Evolutionary conservation across 83 land plant species (phyloP).

Genomic region (Picea engelmannii): DNA sequence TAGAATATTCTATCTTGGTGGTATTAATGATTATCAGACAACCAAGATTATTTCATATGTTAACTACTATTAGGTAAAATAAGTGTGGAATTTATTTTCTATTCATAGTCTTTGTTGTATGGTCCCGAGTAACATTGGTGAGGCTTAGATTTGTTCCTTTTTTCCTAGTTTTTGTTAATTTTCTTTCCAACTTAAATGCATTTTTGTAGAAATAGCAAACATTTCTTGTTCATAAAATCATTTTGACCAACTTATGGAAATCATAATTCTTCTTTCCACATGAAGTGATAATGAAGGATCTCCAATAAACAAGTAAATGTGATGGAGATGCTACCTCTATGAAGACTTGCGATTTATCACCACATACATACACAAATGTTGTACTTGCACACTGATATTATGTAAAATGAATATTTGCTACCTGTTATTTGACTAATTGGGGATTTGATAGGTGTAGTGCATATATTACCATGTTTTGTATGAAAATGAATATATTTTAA

Average conservation of each 20-base stretch:
- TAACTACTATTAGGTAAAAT: neutral
- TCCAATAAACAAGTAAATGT: neutral
- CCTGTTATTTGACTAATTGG: too few species aligned
- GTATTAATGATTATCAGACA: constrained; percentile 39
- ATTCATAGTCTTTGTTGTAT: neutral
- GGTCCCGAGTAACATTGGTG: too few species aligned
- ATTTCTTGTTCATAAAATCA: neutral
- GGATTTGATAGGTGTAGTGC: too few species aligned
- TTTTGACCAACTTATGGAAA: neutral
- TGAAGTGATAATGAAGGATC: neutral
- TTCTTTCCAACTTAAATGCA: neutral
- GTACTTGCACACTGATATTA: neutral
- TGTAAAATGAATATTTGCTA: too few species aligned
- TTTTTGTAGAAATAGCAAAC: neutral
- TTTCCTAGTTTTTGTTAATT: neutral
- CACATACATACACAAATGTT: neutral
- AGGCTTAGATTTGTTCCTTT: too few species aligned
- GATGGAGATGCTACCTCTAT: neutral
- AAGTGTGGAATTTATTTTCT: neutral
- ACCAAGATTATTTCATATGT: constrained; percentile 48
- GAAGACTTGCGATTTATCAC: neutral
- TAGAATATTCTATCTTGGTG: too few species aligned
- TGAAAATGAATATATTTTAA: too few species aligned
- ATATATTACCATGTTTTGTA: too few species aligned
- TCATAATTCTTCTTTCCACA: neutral